Evolutionary conservation across 2,329 filamentous ascomycete species (phyloP).

Genomic region (Ophiostoma ulmi): DNA sequence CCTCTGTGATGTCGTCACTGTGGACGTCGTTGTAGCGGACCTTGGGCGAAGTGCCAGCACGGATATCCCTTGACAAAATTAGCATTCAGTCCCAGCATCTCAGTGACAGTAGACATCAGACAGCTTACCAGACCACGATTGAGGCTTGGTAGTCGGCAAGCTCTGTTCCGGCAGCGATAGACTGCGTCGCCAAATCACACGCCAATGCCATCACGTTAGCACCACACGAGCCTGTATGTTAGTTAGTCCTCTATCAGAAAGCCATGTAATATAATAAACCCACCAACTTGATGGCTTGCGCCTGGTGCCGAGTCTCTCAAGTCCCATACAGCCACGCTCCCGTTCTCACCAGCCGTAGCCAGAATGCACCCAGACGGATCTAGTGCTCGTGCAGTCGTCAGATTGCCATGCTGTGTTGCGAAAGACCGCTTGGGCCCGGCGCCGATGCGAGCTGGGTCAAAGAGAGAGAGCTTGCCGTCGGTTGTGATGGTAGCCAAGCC

Average conservation of each 20-base stretch:
- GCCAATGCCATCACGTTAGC: conserved; percentile 58
- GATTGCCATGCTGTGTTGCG: conserved; percentile 53
- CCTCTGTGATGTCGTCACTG: conserved; percentile 62
- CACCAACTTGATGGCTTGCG: conserved; percentile 41
- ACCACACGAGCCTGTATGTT: conserved; percentile 26
- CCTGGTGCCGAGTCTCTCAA: conserved; percentile 42
- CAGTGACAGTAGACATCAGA: conserved; percentile 23
- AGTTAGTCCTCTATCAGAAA: neutral
- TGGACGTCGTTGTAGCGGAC: conserved; percentile 60
- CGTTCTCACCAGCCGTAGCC: conserved; percentile 67
- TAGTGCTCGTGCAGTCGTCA: conserved; percentile 57
- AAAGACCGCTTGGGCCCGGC: conserved; percentile 46
- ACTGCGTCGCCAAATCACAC: conserved; percentile 50
- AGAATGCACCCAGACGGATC: conserved; percentile 50
- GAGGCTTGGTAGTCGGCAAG: conserved; percentile 58
- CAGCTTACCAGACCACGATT: conserved; percentile 54
- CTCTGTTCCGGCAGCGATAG: conserved; percentile 69
- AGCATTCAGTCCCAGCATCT: neutral
- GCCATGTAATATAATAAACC: neutral
- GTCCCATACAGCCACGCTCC: conserved; percentile 63
- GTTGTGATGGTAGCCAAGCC: conserved; percentile 61
- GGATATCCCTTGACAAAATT: conserved; percentile 48
- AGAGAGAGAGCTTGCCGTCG: conserved; percentile 62
- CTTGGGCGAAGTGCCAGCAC: conserved; percentile 43
- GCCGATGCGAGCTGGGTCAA: conserved; percentile 55